Conservation (phyloP, 352 stramenopile species). For the Phytophthora megakarya region DNA sequence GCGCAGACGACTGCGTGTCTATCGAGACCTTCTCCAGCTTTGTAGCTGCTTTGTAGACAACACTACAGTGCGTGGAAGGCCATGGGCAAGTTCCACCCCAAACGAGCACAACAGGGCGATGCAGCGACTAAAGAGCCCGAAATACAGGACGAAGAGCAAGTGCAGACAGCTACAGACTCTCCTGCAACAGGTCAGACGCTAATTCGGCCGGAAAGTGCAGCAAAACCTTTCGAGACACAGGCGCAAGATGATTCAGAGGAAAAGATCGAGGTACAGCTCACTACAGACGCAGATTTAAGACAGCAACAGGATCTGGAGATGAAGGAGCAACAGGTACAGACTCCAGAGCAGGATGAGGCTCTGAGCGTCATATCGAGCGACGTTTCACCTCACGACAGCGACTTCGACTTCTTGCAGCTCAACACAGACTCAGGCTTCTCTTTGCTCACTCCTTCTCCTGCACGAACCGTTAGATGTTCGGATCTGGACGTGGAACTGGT, state of each 20-base stretch:
- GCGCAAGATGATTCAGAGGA: background rate
- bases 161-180: background rate
- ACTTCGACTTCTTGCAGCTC: slow-evolving; percentile 61
- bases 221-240: slow-evolving; percentile 6
- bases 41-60: slow-evolving; percentile 10
- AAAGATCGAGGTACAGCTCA: slow-evolving; percentile 3
- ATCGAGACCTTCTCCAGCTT: background rate
- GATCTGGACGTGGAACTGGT: slow-evolving; percentile 4
- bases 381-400: slow-evolving; percentile 43
- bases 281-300: background rate
- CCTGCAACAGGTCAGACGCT: background rate
- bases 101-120: slow-evolving; percentile 1
- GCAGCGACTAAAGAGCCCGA: background rate
- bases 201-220: background rate
- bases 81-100: slow-evolving; percentile 22
- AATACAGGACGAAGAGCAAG: background rate
- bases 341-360: slow-evolving; percentile 36
- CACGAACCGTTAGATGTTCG: slow-evolving; percentile 5
- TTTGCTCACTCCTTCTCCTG: slow-evolving; percentile 60
- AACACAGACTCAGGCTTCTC: slow-evolving; percentile 38
- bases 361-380: slow-evolving; percentile 63
- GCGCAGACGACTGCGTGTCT: background rate
- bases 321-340: slow-evolving; percentile 22
- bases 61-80: background rate
- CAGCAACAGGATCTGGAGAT: slow-evolving; percentile 28